These are phyloP conservation scores for Cairneyella variabilis DNA, from an alignment of 495 filamentous ascomycete genomes.

Conservation along the genomic window DNA sequence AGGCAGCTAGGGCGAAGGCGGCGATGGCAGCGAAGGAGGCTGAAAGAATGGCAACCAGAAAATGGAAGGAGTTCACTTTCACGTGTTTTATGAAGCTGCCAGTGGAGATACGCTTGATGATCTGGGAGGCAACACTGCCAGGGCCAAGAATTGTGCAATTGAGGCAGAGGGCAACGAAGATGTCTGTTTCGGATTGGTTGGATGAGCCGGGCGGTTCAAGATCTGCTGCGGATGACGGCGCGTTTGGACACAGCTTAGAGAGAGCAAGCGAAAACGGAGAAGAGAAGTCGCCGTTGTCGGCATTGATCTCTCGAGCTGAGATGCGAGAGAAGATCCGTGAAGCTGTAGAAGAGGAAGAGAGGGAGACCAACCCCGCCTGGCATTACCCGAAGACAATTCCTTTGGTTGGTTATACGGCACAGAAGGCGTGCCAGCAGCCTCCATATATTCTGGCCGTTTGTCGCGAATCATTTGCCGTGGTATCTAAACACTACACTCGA, in stretches of 20 bases:
- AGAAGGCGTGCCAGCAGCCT: not conserved
- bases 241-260: not conserved
- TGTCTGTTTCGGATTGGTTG: not conserved
- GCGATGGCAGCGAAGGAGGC: too few species aligned
- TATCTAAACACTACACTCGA: not conserved
- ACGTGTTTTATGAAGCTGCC: not conserved
- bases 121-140: not conserved
- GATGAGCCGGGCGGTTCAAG: not conserved
- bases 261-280: not conserved
- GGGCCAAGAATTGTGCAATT: not conserved
- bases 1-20: too few species aligned
- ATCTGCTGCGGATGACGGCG: not conserved
- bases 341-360: too few species aligned
- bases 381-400: not conserved
- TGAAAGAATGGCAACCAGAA: too few species aligned
- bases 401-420: not conserved
- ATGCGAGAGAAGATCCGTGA: not conserved
- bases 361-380: not conserved
- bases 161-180: not conserved
- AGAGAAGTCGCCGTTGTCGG: not conserved
- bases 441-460: not conserved
- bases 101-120: not conserved
- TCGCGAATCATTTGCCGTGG: not conserved
- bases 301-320: not conserved
- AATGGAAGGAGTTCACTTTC: too few species aligned